Evolutionary conservation across 2,329 filamentous ascomycete genomes (phyloP), one percentile per base, ranked within the genome.

Genomic region (Elsinoe necatrix): DNA sequence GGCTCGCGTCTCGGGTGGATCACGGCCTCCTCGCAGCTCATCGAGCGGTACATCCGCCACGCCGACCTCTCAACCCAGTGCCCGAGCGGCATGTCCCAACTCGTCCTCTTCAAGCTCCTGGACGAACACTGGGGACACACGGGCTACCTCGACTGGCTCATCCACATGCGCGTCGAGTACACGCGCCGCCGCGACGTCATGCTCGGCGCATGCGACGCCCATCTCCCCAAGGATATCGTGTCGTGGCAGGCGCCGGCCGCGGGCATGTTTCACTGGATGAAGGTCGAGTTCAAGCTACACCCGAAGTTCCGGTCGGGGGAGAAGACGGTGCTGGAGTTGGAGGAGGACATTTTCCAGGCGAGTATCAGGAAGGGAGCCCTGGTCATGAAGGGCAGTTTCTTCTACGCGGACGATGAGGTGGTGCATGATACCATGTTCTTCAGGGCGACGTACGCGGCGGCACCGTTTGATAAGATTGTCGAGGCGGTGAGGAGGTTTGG

Each of bases 101-200:
- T 93, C 20, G 77, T 92, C 7, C 74, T 97, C 56, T 91, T 87
- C 75, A 95, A 95, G 73, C 77, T 98, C 20, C 77, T 98, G 1
- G 93, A 98, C 62, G 89, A 95, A 71, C 83, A 85, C 51, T 98
- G 93, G 93, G 93, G 92, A 21, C 93, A 98, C 66, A 79, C 82
- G 41, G 91, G 91, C 1, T 98, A 95, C 67, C 72, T 98, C 21
- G 79, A 85, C 66, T 98, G 93, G 93, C 74, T 98, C 61, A 87
- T 93, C 68, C 80, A 89, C 68, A 74, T 97, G 64, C 81, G 90
- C 47, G 71, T 82, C 64, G 82, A 90, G 70, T 98, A 98, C 68
- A 93, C 91, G 1, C 75, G 77, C 62, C 82, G 92, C 59, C 77
- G 93, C 57, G 80, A 97, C 67, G 79, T 82, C 23, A 81, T 98